These are phyloP conservation scores for Ceriops decandra DNA, from an alignment of 345 rosid genomes.

Conservation along the genomic window DNA sequence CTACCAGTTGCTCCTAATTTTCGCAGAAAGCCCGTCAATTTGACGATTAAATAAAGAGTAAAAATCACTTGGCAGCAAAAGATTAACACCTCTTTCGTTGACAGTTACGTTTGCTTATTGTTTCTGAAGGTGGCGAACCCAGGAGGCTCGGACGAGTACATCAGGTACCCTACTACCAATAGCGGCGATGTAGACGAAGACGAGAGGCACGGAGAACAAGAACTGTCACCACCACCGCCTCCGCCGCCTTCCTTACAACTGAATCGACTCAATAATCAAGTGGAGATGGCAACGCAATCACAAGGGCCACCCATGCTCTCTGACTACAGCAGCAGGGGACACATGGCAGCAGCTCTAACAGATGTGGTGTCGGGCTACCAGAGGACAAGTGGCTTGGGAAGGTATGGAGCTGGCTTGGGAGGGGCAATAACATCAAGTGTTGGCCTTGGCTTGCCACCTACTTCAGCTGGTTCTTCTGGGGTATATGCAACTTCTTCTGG, in stretches of 20 bases:
- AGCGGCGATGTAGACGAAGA: conserved; percentile 15
- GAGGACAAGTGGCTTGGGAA: conserved; percentile 14
- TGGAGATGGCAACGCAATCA: background rate
- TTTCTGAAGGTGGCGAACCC: conserved; percentile 38
- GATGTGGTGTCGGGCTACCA: conserved; percentile 53
- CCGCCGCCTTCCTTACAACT: conserved; percentile 7
- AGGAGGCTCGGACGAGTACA: conserved; percentile 16
- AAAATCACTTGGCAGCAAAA: background rate
- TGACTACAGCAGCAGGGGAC: conserved; percentile 34
- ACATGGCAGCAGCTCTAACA: conserved; percentile 70
- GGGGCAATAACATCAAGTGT: conserved; percentile 16
- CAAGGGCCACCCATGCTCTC: conserved; percentile 29
- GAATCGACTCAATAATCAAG: background rate
- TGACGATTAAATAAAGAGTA: background rate
- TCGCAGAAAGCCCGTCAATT: background rate
- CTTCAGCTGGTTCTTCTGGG: conserved; percentile 10
- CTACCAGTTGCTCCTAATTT: background rate
- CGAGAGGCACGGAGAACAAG: background rate
- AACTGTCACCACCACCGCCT: background rate
- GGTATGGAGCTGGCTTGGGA: conserved; percentile 4
- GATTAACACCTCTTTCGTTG: no score
- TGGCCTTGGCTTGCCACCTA: background rate
- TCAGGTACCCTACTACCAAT: conserved; percentile 2
- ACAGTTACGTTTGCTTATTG: conserved; percentile 24
- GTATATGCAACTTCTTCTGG: conserved; percentile 22